Percentiles rank a stretch among this genome's conserved stretches.
Evolutionary conservation across 208 protist genomes (phyloP).

Genomic region (Naegleria gruberi): DNA sequence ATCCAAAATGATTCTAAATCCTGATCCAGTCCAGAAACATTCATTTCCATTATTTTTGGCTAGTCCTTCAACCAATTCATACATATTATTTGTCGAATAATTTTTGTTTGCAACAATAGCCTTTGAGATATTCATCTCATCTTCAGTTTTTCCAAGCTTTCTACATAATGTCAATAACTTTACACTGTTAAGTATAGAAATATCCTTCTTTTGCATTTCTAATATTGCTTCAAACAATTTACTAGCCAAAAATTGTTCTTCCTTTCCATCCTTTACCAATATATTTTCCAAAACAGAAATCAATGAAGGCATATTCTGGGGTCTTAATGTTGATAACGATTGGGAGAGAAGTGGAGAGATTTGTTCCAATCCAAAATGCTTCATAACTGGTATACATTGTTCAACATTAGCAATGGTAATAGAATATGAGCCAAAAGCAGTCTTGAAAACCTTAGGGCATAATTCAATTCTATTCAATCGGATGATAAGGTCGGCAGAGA

Average conservation of each 20-base stretch:
- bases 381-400: neutral
- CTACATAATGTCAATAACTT: neutral
- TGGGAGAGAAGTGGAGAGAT: neutral
- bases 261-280: neutral
- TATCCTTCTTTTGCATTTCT: neutral
- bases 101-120: neutral
- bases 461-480: neutral
- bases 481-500: too few species aligned
- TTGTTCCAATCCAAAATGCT: neutral
- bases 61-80: neutral
- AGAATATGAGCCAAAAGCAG: too few species aligned
- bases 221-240: neutral
- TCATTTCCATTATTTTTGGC: neutral
- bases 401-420: neutral
- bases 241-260: neutral
- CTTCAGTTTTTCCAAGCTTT: neutral
- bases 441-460: neutral
- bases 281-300: neutral
- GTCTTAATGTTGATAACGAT: neutral
- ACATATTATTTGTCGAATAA: neutral
- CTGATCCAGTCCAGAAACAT: neutral
- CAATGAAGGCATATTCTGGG: neutral
- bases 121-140: neutral
- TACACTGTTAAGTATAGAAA: neutral
- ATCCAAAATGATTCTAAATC: neutral